Evolutionary conservation across 2,329 filamentous ascomycete species (phyloP), one percentile per base, ranked within the genome.

Genomic region (Aspergillus thermomutatus): DNA sequence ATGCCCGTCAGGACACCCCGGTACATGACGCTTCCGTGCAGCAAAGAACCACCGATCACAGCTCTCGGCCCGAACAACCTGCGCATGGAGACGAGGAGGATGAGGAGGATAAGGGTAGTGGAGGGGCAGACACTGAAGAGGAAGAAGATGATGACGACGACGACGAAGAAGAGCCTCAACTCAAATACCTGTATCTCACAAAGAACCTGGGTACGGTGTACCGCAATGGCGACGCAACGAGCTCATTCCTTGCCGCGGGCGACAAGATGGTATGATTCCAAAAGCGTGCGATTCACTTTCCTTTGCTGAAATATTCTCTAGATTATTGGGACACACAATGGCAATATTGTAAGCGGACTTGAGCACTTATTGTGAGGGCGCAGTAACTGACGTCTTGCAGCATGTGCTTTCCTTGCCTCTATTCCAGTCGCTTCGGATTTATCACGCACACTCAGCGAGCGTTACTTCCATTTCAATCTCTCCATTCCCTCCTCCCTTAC

Each of bases 251-350:
- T 50, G 91, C 96, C 50, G 90, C 90, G 43, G 93, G 93, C 52
- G 93, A 99, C 80, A 97, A 97, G 79, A 96, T 97, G 93, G 91
- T 93, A 81, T 67, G 80, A 55, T 49, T 55, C 43, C 37, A 34
- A 51, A 48, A 51, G 17, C 50, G 50, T 50, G 41, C 52, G 28
- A 25, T 25, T 25, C 31, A 26, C 40, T 40, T 54, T 54, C 34
- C 73, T n/a, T 62, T 65, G 55, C 75, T 78, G 64, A 75, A 65
- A 63, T 58, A 58, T 68, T 62, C 57, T 62, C 50, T 75, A 93
- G 90, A 88, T 97, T 60, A 81, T 96, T 65, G 94, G 93, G 63
- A 97, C 94, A 31, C 93, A 99, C 74, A 96, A 96, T 77, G 94
- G 94, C 67, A 96, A 94, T 69, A 93, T 97, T 68, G 91, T 95